A percentile compares a stretch with the other conserved stretches of the same genome.
phyloP scores from a whole-genome alignment of 805 yeast species.

The Priceomyces medius region DNA sequence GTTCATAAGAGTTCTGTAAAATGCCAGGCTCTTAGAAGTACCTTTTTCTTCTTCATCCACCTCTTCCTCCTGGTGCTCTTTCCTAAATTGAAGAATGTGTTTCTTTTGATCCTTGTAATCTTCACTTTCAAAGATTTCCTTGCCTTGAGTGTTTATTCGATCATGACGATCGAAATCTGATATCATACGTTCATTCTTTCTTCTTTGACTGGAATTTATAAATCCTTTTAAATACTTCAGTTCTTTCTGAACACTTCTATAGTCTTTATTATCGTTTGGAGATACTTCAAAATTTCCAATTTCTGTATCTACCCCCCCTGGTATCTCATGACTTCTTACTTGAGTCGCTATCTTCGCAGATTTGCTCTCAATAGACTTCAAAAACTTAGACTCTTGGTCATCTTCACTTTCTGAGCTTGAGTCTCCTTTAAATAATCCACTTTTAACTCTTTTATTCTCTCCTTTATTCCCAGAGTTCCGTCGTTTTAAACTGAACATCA shows the following conservation, averaged over 20 bases:
- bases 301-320: too few relatives aligned
- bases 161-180: constrained; percentile 37
- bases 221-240: constrained; percentile 35
- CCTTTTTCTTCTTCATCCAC: constrained; percentile 4
- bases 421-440: background rate
- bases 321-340: constrained; percentile 4
- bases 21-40: background rate
- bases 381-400: constrained; percentile 7
- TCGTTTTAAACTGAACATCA: constrained; percentile 7
- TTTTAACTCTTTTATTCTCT: background rate
- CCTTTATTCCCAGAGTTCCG: background rate
- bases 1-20: constrained; percentile 5
- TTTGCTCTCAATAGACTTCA: constrained; percentile 6
- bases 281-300: constrained; percentile 1
- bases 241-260: constrained; percentile 17
- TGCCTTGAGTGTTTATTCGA: constrained; percentile 32
- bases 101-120: constrained; percentile 39
- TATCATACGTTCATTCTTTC: constrained; percentile 47
- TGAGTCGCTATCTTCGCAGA: constrained; percentile 9
- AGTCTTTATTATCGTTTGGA: constrained; percentile 4
- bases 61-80: constrained; percentile 6
- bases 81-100: background rate
- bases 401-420: constrained; percentile 7
- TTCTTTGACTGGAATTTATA: constrained; percentile 40
- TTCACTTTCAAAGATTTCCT: constrained; percentile 48